Percentiles rank a stretch among this genome's conserved stretches.
phyloP scores from a whole-genome alignment of 2,329 filamentous ascomycete species.

The Botrytis aclada region DNA sequence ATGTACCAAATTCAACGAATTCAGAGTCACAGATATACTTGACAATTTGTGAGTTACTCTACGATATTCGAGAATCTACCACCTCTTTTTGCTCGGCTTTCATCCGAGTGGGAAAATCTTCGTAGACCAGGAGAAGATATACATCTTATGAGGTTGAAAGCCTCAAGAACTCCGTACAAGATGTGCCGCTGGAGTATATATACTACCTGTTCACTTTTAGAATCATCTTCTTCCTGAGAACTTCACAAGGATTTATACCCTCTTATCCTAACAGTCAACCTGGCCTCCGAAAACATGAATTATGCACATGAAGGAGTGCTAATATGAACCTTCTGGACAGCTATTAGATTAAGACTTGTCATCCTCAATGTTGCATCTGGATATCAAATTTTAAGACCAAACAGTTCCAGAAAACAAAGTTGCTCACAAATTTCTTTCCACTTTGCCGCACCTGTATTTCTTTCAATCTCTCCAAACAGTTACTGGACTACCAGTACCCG shows the following conservation, averaged over 20 bases:
- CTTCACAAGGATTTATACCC: background rate
- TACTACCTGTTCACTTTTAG: too few relatives aligned
- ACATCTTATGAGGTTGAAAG: background rate
- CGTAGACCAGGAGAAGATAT: background rate
- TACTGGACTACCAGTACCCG: background rate
- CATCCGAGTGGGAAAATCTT: background rate
- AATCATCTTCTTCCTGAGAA: background rate
- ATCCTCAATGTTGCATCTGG: background rate
- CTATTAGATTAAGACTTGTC: rapidly evolving
- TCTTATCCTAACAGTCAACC: background rate
- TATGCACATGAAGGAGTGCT: background rate
- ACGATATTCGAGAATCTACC: background rate
- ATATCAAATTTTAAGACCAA: background rate
- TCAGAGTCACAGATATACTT: background rate
- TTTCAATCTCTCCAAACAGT: too few relatives aligned
- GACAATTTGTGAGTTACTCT: too few relatives aligned
- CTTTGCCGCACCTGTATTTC: too few relatives aligned
- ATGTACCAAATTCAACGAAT: background rate
- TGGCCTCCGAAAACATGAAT: background rate
- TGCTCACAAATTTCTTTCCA: too few relatives aligned
- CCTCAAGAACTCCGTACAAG: background rate
- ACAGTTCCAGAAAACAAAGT: background rate
- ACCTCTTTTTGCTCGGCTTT: background rate
- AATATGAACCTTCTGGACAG: rapidly evolving
- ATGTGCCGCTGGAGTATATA: rapidly evolving